phyloP scores from a whole-genome alignment of 2,329 filamentous ascomycete genomes.

The Alternaria sp. region DNA sequence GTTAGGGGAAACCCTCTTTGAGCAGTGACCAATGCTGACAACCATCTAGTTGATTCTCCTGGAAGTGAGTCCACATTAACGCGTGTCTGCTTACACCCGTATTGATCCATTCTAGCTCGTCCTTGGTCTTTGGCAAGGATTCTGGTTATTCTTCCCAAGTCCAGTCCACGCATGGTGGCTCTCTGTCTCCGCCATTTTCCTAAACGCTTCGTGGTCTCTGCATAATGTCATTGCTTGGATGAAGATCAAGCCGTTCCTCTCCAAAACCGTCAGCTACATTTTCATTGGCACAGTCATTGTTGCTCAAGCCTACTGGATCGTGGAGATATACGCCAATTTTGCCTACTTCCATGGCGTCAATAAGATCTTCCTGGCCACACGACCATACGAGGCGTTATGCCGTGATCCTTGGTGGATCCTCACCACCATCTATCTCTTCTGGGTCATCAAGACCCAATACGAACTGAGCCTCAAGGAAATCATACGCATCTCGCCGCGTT shows the following conservation, averaged over 20 bases:
- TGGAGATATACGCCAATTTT: slow-evolving; percentile 72
- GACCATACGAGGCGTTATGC: slow-evolving; percentile 68
- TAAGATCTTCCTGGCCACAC: slow-evolving; percentile 62
- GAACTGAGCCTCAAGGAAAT: slow-evolving; percentile 66
- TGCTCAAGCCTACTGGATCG: slow-evolving; percentile 69
- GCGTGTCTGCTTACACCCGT: slow-evolving; percentile 1
- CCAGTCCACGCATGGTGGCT: slow-evolving; percentile 71
- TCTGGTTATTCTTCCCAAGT: slow-evolving; percentile 66
- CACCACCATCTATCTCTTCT: slow-evolving; percentile 67
- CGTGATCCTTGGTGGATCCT: slow-evolving; percentile 75
- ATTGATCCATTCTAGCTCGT: slow-evolving; percentile 55
- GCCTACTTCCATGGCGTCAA: slow-evolving; percentile 67
- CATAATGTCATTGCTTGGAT: slow-evolving; percentile 75
- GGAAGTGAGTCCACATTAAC: slow-evolving; percentile 32
- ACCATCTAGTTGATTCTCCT: slow-evolving; percentile 56
- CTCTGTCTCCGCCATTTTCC: slow-evolving; percentile 65
- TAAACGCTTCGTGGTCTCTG: slow-evolving; percentile 69
- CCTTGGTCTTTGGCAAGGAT: slow-evolving; percentile 65
- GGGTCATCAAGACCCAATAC: slow-evolving; percentile 69
- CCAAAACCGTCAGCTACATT: slow-evolving; percentile 58
- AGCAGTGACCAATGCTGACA: slow-evolving; percentile 26
- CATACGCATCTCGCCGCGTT: slow-evolving; percentile 68
- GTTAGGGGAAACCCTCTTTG: slow-evolving; percentile 27
- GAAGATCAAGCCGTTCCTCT: slow-evolving; percentile 69
- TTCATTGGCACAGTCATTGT: slow-evolving; percentile 68